Evolutionary conservation across 331 rosid genomes (phyloP), one percentile per base, ranked within the genome.

Genomic region (Malus hybrid): DNA sequence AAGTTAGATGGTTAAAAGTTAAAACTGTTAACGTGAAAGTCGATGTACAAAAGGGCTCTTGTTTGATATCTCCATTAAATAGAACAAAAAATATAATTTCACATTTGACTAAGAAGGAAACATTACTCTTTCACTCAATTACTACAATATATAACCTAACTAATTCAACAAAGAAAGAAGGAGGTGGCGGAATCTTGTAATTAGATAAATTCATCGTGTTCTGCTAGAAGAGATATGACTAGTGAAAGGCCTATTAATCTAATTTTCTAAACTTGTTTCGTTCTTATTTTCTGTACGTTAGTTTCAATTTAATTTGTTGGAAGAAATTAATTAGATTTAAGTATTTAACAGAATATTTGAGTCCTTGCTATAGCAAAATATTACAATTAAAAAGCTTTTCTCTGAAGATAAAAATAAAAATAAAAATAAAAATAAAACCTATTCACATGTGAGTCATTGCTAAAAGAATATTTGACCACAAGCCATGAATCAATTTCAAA

Each of bases 401-500:
- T 48, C 56, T 31, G 64, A 73, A 64, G 65, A 57, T 63, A 36
- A 14, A 8, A n/a, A 18, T 48, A 48, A 3, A 4, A 56, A 20
- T 67, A 62, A 36, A 36, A 36, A 36, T 1, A 36, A 36, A 36
- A 36, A 36, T 2, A 39, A 36, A 36, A 8, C 0, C 36, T 44
- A 57, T 27, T 69, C 11, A 50, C 83, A 79, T 79, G 83, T 75
- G 46, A 74, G 65, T 64, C 78, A 65, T 80, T 46, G 82, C 78
- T 76, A 66, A 55, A 79, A 42, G 83, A 87, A 83, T 82, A 87
- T 82, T 85, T 89, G 88, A 89, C 87, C 80, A 59, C 10, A 76
- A 66, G 52, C 62, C 60, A 55, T 77, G 63, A 63, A 70, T 60
- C 50, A 82, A 74, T 12, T 52, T 27, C 28, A 7, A 61, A 57